Conservation (phyloP, 306 rosid genomes). For the Fragaria nilgerrensis region DNA sequence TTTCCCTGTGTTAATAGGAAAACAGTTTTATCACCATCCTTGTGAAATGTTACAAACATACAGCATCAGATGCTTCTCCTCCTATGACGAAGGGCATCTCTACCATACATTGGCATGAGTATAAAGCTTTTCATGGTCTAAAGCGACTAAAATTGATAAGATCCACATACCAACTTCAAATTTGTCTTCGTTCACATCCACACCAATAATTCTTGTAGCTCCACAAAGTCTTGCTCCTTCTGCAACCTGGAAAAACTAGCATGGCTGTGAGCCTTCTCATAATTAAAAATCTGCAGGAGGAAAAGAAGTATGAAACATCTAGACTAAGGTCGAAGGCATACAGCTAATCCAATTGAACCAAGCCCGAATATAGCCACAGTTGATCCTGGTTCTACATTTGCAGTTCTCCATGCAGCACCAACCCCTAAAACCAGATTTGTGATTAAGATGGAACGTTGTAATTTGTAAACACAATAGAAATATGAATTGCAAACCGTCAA, state of each 20-base stretch:
- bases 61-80: not conserved
- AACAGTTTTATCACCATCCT: not conserved
- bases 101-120: not conserved
- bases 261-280: constrained; percentile 10
- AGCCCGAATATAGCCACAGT: constrained; percentile 82
- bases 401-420: constrained; percentile 92
- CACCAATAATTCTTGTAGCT: constrained; percentile 76
- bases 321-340: constrained; percentile 28
- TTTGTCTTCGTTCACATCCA: constrained; percentile 66
- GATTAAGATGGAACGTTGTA: not conserved
- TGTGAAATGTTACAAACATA: not conserved
- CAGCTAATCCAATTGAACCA: constrained; percentile 85
- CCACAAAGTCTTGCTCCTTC: constrained; percentile 92
- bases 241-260: constrained; percentile 55
- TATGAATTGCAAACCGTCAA: not conserved
- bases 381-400: constrained; percentile 73
- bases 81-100: not conserved
- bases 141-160: not conserved
- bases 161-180: constrained; percentile 57
- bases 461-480: too few relatives aligned
- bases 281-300: not conserved
- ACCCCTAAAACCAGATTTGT: constrained; percentile 50
- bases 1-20: constrained; percentile 43
- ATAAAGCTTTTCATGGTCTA: not conserved
- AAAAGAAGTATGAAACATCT: not conserved